These are phyloP conservation scores for Jatropha podagrica DNA, from an alignment of 441 rosid genomes.

Conservation along the genomic window DNA sequence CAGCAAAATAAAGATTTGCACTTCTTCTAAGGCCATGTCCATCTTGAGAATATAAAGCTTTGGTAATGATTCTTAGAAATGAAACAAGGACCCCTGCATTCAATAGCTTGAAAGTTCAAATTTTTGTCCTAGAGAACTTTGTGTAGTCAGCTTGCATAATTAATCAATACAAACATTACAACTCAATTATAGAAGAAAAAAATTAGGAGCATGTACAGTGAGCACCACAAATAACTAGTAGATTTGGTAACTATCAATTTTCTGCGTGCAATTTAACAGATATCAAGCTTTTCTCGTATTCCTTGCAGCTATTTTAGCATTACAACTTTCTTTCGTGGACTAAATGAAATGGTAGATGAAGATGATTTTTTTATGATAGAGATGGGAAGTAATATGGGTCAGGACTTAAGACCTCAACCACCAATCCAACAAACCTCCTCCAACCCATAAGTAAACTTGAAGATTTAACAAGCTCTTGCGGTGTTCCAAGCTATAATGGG, in stretches of 20 bases:
- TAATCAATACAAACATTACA: background rate
- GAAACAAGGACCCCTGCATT: slow-evolving; percentile 91
- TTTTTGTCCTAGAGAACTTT: background rate
- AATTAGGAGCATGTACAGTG: background rate
- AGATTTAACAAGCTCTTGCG: no score
- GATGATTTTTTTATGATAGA: background rate
- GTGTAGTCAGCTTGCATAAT: background rate
- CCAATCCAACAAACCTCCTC: no score
- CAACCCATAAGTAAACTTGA: no score
- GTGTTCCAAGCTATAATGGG: no score
- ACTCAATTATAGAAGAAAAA: background rate
- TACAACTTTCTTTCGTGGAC: background rate
- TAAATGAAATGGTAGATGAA: background rate
- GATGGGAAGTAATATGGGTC: background rate
- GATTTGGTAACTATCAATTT: background rate
- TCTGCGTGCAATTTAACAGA: background rate
- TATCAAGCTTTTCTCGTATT: background rate
- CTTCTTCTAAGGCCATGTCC: slow-evolving; percentile 69
- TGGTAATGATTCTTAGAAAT: slow-evolving; percentile 66
- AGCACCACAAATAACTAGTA: background rate
- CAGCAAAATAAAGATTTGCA: slow-evolving; percentile 74
- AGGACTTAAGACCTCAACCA: no score
- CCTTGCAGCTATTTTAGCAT: background rate
- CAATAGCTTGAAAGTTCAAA: slow-evolving; percentile 22
- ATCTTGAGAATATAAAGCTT: slow-evolving; percentile 74